phyloP scores from a whole-genome alignment of 2,329 filamentous ascomycete genomes.

The Fusarium devonianum region DNA sequence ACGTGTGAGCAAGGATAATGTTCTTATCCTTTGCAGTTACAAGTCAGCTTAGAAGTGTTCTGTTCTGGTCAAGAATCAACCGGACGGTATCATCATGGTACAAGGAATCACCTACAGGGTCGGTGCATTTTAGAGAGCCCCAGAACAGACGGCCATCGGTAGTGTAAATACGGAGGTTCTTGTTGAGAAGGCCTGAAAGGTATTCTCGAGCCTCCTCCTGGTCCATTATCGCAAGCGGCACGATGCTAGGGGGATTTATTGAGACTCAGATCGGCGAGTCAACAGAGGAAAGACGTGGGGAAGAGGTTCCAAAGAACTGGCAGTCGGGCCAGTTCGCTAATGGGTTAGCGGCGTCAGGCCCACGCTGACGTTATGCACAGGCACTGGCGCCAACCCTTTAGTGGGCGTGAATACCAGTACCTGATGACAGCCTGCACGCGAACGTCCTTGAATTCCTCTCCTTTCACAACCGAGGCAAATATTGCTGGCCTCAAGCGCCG shows the following conservation, averaged over 20 bases:
- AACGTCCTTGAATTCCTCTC: neutral
- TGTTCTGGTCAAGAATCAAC: neutral
- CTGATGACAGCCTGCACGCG: slow-evolving; percentile 8
- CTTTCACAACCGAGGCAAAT: neutral
- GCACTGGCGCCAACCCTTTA: neutral
- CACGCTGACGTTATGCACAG: slow-evolving; percentile 38
- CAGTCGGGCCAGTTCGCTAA: slow-evolving; percentile 19
- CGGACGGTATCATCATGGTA: slow-evolving; percentile 15
- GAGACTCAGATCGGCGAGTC: slow-evolving; percentile 1
- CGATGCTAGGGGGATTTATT: no score
- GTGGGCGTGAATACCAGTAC: slow-evolving; percentile 5
- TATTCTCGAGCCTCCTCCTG: slow-evolving; percentile 62
- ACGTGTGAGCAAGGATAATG: slow-evolving; percentile 82
- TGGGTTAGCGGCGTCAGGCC: slow-evolving; percentile 19
- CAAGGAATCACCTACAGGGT: slow-evolving; percentile 71
- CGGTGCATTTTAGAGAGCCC: slow-evolving; percentile 92
- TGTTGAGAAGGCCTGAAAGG: slow-evolving; percentile 74
- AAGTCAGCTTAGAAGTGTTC: neutral
- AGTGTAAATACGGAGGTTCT: slow-evolving; percentile 79
- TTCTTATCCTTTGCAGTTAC: slow-evolving; percentile 73
- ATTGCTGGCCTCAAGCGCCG: neutral
- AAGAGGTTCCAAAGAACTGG: slow-evolving; percentile 15
- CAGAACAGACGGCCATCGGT: slow-evolving; percentile 88
- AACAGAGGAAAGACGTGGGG: slow-evolving; percentile 8
- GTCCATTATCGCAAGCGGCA: slow-evolving; percentile 51